phyloP scores from a whole-genome alignment of 1,139 yeast genomes.

The Diutina neorugosa region DNA sequence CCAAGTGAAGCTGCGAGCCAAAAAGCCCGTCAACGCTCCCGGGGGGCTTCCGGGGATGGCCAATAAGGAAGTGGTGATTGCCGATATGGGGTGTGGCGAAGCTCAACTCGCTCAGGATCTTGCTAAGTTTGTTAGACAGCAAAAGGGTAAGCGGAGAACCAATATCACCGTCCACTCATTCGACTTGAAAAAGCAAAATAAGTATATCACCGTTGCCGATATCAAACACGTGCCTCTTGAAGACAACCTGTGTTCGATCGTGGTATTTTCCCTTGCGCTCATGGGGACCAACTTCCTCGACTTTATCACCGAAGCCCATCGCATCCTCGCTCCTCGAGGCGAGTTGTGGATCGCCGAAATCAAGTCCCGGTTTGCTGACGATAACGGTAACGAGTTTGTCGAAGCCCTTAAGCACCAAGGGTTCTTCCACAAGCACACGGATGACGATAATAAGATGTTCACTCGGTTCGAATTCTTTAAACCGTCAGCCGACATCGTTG shows the following conservation, averaged over 20 bases:
- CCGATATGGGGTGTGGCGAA: slow-evolving; percentile 99
- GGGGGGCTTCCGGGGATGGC: slow-evolving; percentile 80
- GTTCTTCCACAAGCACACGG: slow-evolving; percentile 80
- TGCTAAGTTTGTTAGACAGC: slow-evolving; percentile 31
- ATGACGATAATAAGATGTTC: slow-evolving; percentile 84
- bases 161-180: slow-evolving; percentile 71
- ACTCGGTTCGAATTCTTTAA: slow-evolving; percentile 88
- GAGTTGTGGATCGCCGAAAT: slow-evolving; percentile 97
- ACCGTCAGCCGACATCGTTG: slow-evolving; percentile 60
- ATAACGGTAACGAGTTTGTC: slow-evolving; percentile 62
- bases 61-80: slow-evolving; percentile 52
- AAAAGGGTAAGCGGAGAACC: slow-evolving; percentile 12
- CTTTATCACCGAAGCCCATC: slow-evolving; percentile 78
- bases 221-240: slow-evolving; percentile 78
- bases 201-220: slow-evolving; percentile 89
- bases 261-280: slow-evolving; percentile 80
- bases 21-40: slow-evolving; percentile 77
- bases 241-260: slow-evolving; percentile 71
- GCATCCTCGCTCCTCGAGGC: slow-evolving; percentile 82
- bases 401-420: slow-evolving; percentile 68
- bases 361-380: slow-evolving; percentile 77
- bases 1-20: slow-evolving; percentile 47
- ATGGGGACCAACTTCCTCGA: slow-evolving; percentile 97
- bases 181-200: slow-evolving; percentile 79
- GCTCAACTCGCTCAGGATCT: slow-evolving; percentile 73